Percentiles rank a stretch among this genome's conserved stretches.
Conservation (phyloP, 805 yeast species). For the Cyberlindnera saturnus region DNA sequence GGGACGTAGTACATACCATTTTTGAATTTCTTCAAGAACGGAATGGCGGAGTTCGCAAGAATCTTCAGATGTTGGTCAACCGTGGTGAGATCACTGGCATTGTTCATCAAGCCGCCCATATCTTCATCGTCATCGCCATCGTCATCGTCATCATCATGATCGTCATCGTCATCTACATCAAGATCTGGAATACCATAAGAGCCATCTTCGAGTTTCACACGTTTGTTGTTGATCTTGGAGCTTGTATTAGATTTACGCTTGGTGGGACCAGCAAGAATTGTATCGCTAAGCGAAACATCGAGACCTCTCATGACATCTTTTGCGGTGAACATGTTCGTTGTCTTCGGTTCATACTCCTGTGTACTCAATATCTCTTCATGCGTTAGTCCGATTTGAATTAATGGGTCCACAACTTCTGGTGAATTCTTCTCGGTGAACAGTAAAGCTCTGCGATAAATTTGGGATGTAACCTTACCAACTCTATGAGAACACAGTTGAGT, state of each 20-base stretch:
- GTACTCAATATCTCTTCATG: conserved; percentile 35
- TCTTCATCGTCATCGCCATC: conserved; percentile 26
- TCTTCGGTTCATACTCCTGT: conserved; percentile 26
- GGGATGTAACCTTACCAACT: conserved; percentile 62
- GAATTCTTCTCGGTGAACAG: conserved; percentile 51
- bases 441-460: conserved; percentile 56
- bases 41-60: conserved; percentile 46
- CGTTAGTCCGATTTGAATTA: conserved; percentile 42
- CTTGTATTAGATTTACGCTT: conserved; percentile 25
- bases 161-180: conserved; percentile 17
- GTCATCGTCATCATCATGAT: conserved; percentile 22
- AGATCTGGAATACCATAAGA: conserved; percentile 20
- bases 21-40: conserved; percentile 51
- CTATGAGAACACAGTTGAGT: conserved; percentile 57
- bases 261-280: conserved; percentile 35
- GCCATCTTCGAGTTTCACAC: conserved; percentile 37
- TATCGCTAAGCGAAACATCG: conserved; percentile 33
- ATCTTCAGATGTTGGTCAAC: conserved; percentile 66
- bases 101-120: conserved; percentile 24
- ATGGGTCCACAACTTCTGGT: conserved; percentile 34
- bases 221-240: conserved; percentile 25
- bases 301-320: conserved; percentile 39
- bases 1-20: conserved; percentile 58
- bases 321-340: conserved; percentile 32
- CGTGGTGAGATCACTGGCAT: conserved; percentile 21